Evolutionary conservation across 2,329 filamentous ascomycete species (phyloP).

Genomic region (Aureobasidium mangrovei): DNA sequence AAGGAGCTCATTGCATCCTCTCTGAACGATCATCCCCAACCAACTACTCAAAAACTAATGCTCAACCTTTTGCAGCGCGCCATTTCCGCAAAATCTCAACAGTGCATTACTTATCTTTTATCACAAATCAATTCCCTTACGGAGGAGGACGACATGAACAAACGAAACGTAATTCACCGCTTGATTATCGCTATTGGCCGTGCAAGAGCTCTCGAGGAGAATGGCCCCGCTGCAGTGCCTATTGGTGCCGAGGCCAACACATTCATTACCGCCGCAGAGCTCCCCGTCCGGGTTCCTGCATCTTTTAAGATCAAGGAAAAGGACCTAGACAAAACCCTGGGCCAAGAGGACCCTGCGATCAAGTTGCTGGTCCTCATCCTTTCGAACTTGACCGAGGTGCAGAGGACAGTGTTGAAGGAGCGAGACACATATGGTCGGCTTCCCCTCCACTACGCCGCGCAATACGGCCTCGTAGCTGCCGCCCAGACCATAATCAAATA

Average conservation of each 20-base stretch:
- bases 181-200: constrained; percentile 87
- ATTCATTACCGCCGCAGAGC: constrained; percentile 71
- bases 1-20: constrained; percentile 39
- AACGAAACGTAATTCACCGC: constrained; percentile 85
- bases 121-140: constrained; percentile 62
- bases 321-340: constrained; percentile 47
- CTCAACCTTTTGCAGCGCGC: constrained; percentile 70
- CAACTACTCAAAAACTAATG: constrained; percentile 40
- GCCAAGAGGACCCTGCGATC: constrained; percentile 66
- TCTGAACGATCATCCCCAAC: constrained; percentile 2
- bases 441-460: constrained; percentile 86
- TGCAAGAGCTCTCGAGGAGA: constrained; percentile 47
- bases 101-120: constrained; percentile 64
- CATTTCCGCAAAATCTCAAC: constrained; percentile 59
- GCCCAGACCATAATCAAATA: constrained; percentile 79
- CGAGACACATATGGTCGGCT: constrained; percentile 74
- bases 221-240: constrained; percentile 13
- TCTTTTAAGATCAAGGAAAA: constrained; percentile 58
- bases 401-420: constrained; percentile 57
- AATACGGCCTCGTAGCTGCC: constrained; percentile 88
- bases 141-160: constrained; percentile 86
- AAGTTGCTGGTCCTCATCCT: constrained; percentile 56
- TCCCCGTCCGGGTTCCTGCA: constrained; percentile 54
- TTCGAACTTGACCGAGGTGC: constrained; percentile 57
- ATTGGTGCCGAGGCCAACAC: constrained; percentile 46